Base-by-base conservation (phyloP, 352 stramenopile species). In the Phytopythium ostracodes region DNA sequence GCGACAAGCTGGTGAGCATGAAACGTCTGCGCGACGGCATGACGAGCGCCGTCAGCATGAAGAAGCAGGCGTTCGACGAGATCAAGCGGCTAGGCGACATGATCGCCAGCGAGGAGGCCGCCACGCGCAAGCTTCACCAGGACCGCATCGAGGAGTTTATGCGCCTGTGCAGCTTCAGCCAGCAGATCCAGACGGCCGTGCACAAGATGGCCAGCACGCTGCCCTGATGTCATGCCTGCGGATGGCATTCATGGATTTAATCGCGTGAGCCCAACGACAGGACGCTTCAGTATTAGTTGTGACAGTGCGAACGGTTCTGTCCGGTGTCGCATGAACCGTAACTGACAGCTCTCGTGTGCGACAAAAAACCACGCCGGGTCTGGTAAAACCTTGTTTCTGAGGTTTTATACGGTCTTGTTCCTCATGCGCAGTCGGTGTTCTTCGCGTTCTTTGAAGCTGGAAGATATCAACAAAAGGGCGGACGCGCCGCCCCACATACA, bases 41-140 rank as follows among this genome's bases (percentile, higher is more conserved):
- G 75, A 73, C 87, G 36, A 75, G 89, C 11, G 58, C 81, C n/a
- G 78, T 93, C 35, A 72, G 55, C 31, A 70, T 90, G 63, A 79
- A 84, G 61, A 71, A 76, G 29, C 71, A 65, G 36, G 67, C 73
- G 0, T 87, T 80, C 24, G 75, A 62, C 0, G 81, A 92, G 55
- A 70, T 90, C 14, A 73, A 63, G 35, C 70, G 82, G 17, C 67
- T 93, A 12, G 81, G 79, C 1, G 62, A 29, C 25, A 72, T 81
- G 59, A 84, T 90, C 53, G 70, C 62, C 6, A 56, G 61, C 17
- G 53, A 65, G 8, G 78, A 90, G 49, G 50, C 72, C 14, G 64
- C 71, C 10, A 67, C 89, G 15, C 66, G 66, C 2, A 47, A 76
- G 55, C 64, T 88, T 25, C 72, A 91, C 59, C 67, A 71, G 38